Base-by-base conservation (phyloP, 345 rosid species). In the Linum tenue region DNA sequence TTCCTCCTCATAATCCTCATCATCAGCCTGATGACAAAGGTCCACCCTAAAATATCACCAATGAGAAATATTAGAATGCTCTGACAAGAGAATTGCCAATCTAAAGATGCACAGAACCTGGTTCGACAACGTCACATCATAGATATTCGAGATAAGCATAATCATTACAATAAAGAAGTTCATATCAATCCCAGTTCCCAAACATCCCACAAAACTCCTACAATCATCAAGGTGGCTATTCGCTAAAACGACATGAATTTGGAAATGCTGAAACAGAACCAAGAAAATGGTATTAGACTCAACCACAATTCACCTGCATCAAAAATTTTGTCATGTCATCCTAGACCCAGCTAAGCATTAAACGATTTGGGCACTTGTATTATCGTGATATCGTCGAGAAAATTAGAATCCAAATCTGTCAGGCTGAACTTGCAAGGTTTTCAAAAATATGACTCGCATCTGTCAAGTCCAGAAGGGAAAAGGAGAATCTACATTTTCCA, bases 11-110 rank as follows among this genome's bases (percentile, higher is more conserved):
- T 73, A 70, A 17, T 71, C 80, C 59, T 76, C 83, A 76, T 79
- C 83, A 74, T 70, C 79, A 67, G 82, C 84, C 81, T 85, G 85
- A 85, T 85, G 89, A 80, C 89, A 85, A 74, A 85, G 85, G 80
- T 85, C 86, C 70, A 85, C 81, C 89, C 89, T 85, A 80, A 73
- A 82, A 61, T 66, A 70, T 56, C 38, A n/a, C 63, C 72, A 59
- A 69, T 22, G 31, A 43, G 73, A 53, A 70, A 66, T 16, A 63
- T 55, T 55, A 51, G 67, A 63, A 37, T 22, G 31, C 31, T 22
- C 31, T 22, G 31, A 22, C 31, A 22, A 22, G 31, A 22, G 31
- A 22, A 22, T 22, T 22, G 31, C 31, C 31, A 22, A 0, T 22
- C 31, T 22, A 22, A 22, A 22, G 31, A 22, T 22, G 31, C 31